Base-by-base conservation (phyloP, 148 eudicot genomes). In the Arbutus unedo region DNA sequence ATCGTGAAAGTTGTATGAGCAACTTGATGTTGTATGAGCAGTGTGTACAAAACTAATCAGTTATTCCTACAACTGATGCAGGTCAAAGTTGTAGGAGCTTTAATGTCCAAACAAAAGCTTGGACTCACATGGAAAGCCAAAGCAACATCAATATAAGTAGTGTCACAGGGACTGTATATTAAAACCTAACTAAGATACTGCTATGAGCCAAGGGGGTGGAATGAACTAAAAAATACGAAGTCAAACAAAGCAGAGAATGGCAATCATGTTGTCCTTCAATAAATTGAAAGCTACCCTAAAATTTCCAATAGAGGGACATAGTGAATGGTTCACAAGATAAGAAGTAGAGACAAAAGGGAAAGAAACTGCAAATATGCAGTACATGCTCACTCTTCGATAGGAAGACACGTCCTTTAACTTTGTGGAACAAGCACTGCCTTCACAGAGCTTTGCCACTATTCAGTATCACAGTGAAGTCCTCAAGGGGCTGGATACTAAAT, bases 91-190 rank as follows among this genome's bases (percentile, higher is more conserved):
- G 56, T 23, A 75, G 49, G 43, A 75, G 55, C 55, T 59, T n/a
- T 48, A 25, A 44, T 31, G 56, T 18, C 62, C 70, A 57, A 78
- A 19, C 25, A 59, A 8, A 23, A 57, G 21, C 59, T 79, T 14
- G 4, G 45, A 15, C 4, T 77, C 68, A 56, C 21, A 14, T 18
- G 23, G 16, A 78, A 56, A 56, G 68, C 68, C 25, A 78, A 78
- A 78, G 80, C 50, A 56, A 11, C 21, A 38, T 43, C 77, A 67
- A 67, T 67, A 38, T 62, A 67, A 67, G 73, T 38, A 31, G 13
- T n/a, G n/a, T n/a, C n/a, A n/a, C n/a, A n/a, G n/a, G 6, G 31
- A 67, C 73, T 4, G 3, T 11, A 11, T 67, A 4, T 4, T 67
- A 14, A 31, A 6, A 67, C 45, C 73, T 31, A 67, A 67, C 73